phyloP scores from a whole-genome alignment of 306 rosid species.

The Sophora flavescens region DNA sequence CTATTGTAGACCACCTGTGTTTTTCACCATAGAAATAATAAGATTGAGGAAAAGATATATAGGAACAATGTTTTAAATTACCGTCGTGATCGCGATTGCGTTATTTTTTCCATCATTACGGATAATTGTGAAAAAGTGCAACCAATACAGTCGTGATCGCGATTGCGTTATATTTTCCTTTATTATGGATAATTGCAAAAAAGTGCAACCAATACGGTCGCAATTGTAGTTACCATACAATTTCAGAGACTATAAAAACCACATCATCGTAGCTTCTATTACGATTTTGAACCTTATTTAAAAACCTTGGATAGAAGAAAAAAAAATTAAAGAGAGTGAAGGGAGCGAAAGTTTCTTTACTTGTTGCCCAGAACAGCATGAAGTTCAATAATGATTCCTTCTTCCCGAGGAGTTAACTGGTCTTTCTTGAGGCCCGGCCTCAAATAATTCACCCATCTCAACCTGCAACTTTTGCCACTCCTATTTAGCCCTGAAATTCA shows the following conservation, averaged over 20 bases:
- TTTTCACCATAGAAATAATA: not conserved
- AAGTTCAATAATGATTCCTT: conserved; percentile 68
- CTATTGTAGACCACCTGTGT: conserved; percentile 82
- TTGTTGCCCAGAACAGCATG: conserved; percentile 81
- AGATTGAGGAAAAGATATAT: not conserved
- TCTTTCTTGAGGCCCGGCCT: conserved; percentile 82
- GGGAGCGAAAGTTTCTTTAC: conserved; percentile 41
- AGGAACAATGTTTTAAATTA: no score
- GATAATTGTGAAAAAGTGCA: no score
- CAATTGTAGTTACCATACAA: no score
- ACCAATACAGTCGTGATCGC: no score
- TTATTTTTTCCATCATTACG: no score
- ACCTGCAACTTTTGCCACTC: conserved; percentile 82
- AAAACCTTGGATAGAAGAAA: not conserved
- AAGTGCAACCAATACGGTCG: no score
- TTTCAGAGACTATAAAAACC: no score
- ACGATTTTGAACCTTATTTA: no score
- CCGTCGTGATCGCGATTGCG: no score
- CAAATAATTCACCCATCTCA: conserved; percentile 86
- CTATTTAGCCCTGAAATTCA: conserved; percentile 67
- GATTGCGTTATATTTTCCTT: no score
- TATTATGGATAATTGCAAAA: no score
- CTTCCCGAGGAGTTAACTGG: conserved; percentile 68
- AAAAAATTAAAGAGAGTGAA: not conserved
- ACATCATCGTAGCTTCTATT: no score